A percentile compares a stretch with the other conserved stretches of the same genome.
Evolutionary conservation across 208 protist genomes (phyloP).

Genomic region (Phytomonas sp.): DNA sequence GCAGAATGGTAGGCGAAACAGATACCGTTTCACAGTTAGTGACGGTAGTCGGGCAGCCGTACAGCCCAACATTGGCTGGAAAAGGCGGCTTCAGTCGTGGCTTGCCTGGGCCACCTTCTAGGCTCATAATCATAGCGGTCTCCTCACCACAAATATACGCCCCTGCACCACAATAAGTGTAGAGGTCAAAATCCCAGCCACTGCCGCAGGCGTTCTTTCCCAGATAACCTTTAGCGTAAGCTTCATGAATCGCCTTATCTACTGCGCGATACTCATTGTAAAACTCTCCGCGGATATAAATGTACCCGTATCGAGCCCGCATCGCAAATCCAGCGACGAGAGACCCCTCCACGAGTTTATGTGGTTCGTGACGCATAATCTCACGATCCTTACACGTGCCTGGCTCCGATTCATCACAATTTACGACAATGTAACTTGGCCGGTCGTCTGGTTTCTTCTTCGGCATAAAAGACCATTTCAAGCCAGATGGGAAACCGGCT

Average conservation of each 20-base stretch:
- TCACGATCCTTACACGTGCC: constrained; percentile 99
- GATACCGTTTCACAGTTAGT: constrained; percentile 98
- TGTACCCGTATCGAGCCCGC: constrained; percentile 95
- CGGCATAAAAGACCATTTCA: constrained; percentile 99
- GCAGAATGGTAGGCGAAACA: constrained; percentile 94
- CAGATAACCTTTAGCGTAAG: constrained; percentile 93
- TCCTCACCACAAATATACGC: constrained; percentile 99
- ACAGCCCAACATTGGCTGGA: constrained; percentile 97
- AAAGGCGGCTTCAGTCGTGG: constrained; percentile 98
- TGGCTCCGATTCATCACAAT: constrained; percentile 99
- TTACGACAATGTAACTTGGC: constrained; percentile 98
- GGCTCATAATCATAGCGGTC: constrained; percentile 95
- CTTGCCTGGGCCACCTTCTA: constrained; percentile 97
- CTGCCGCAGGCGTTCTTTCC: constrained; percentile 96
- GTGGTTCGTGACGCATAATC: constrained; percentile 98
- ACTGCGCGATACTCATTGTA: constrained; percentile 93
- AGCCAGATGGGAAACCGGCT: constrained; percentile 97
- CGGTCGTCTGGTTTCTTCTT: constrained; percentile 88
- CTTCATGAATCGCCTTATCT: constrained; percentile 94
- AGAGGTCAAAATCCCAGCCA: constrained; percentile 98
- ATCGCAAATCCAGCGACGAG: constrained; percentile 97
- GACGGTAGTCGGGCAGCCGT: constrained; percentile 98
- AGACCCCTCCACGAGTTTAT: constrained; percentile 98
- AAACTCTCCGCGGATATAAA: constrained; percentile 99
- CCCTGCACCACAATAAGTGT: constrained; percentile 96